phyloP scores from a whole-genome alignment of 2,329 filamentous ascomycete species.

The Mycocentrospora acerina region DNA sequence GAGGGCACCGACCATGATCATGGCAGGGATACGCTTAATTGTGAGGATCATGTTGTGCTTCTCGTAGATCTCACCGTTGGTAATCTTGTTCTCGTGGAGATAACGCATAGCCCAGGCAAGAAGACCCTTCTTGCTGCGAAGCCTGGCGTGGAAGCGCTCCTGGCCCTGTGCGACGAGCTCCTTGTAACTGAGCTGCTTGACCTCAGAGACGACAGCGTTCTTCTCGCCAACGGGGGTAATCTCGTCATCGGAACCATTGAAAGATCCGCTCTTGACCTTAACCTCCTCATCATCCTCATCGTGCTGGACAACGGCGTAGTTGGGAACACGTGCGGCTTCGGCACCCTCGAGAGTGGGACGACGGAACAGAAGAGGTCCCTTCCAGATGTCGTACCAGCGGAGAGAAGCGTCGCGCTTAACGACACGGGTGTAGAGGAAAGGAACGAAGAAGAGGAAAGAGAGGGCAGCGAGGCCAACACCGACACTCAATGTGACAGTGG shows the following conservation, averaged over 20 bases:
- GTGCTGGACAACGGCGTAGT: constrained; percentile 77
- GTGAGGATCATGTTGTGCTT: constrained; percentile 66
- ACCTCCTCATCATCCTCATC: constrained; percentile 47
- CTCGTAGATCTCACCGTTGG: constrained; percentile 73
- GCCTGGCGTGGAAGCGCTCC: constrained; percentile 61
- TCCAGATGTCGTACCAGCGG: constrained; percentile 63
- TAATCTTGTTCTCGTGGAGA: constrained; percentile 72
- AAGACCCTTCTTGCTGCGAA: constrained; percentile 64
- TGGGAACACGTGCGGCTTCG: constrained; percentile 62
- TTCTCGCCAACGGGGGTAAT: constrained; percentile 33
- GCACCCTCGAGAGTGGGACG: constrained; percentile 58
- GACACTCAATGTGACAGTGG: constrained; percentile 64
- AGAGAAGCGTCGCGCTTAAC: constrained; percentile 68
- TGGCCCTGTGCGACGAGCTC: constrained; percentile 60
- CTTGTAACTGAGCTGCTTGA: constrained; percentile 60
- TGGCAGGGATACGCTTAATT: constrained; percentile 68
- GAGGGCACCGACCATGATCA: constrained; percentile 61
- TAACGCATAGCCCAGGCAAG: constrained; percentile 83
- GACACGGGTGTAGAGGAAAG: constrained; percentile 65
- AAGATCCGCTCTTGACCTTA: constrained; percentile 17
- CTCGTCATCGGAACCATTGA: constrained; percentile 35
- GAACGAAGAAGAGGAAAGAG: constrained; percentile 71
- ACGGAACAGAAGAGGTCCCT: constrained; percentile 59
- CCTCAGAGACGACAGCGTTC: constrained; percentile 44
- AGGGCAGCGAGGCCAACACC: constrained; percentile 62